Evolutionary conservation across 768 basidiomycete species (phyloP).

Genomic region (Kwoniella bestiolae): DNA sequence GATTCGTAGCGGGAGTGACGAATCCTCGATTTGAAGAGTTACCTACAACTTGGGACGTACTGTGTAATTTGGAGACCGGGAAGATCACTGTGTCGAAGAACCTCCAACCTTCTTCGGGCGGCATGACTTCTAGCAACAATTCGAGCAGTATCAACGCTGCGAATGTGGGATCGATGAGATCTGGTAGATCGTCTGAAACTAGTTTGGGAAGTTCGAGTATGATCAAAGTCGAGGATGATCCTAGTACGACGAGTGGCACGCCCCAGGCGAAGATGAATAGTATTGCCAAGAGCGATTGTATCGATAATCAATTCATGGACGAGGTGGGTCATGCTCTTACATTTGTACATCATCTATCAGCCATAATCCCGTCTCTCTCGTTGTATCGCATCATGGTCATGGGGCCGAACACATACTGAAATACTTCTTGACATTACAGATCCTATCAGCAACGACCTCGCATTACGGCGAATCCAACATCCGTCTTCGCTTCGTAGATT

Average conservation of each 20-base stretch:
- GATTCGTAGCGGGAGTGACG: constrained; percentile 94
- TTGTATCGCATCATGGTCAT: no score
- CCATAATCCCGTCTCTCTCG: no score
- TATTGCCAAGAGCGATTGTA: constrained; percentile 62
- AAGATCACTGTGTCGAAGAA: constrained; percentile 86
- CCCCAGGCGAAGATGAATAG: constrained; percentile 41
- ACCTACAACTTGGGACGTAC: constrained; percentile 80
- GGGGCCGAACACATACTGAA: no score
- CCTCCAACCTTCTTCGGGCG: constrained; percentile 59
- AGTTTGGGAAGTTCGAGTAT: constrained; percentile 61
- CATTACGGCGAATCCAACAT: constrained; percentile 91
- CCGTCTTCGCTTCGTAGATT: constrained; percentile 86
- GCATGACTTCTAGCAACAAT: neutral
- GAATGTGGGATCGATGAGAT: constrained; percentile 22
- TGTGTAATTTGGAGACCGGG: constrained; percentile 87
- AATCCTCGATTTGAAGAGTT: constrained; percentile 94
- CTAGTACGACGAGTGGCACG: constrained; percentile 14
- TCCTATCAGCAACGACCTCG: constrained; percentile 80
- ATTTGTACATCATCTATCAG: no score
- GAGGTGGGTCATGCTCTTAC: constrained; percentile 71
- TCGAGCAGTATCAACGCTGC: neutral
- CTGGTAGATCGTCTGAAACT: constrained; percentile 33
- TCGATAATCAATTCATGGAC: constrained; percentile 88
- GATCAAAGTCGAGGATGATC: constrained; percentile 47
- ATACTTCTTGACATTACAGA: constrained; percentile 60